A percentile compares a stretch with the other conserved stretches of the same genome.
Evolutionary conservation across 805 yeast species (phyloP).

Genomic region (Cyberlindnera euphorbiiphila): DNA sequence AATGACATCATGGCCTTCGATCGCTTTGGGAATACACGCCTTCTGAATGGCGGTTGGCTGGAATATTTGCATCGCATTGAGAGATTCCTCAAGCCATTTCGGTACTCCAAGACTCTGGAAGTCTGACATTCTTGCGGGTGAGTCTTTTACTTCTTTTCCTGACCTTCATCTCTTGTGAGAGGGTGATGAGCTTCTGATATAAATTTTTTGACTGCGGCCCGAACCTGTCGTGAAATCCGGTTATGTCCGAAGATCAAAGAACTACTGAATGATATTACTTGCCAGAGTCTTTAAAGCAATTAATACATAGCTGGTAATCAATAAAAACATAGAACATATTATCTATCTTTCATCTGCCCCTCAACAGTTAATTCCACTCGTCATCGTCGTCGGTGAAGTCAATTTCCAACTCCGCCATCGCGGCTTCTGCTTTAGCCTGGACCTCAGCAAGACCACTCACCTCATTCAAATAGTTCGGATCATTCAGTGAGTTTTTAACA

Average conservation of each 20-base stretch:
- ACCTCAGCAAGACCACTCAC: constrained; percentile 75
- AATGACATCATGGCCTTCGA: constrained; percentile 79
- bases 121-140: constrained; percentile 11
- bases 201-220: no score
- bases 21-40: constrained; percentile 83
- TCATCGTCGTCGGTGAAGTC: constrained; percentile 27
- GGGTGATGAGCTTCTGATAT: no score
- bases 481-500: constrained; percentile 64
- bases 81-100: constrained; percentile 81
- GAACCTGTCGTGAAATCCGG: no score
- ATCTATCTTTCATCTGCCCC: no score
- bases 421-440: constrained; percentile 62
- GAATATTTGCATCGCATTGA: constrained; percentile 74
- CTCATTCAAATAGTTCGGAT: constrained; percentile 64
- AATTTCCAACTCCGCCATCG: constrained; percentile 25
- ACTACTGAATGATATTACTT: no score
- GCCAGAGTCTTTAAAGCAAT: no score
- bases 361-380: constrained; percentile 9
- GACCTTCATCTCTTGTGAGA: no score
- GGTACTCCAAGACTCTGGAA: constrained; percentile 73
- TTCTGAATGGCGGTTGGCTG: constrained; percentile 84
- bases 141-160: no score
- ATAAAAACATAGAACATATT: no score
- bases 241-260: no score
- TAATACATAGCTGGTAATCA: no score